Evolutionary conservation across 208 protist species (phyloP).

Genomic region (Hexamita inflata): DNA sequence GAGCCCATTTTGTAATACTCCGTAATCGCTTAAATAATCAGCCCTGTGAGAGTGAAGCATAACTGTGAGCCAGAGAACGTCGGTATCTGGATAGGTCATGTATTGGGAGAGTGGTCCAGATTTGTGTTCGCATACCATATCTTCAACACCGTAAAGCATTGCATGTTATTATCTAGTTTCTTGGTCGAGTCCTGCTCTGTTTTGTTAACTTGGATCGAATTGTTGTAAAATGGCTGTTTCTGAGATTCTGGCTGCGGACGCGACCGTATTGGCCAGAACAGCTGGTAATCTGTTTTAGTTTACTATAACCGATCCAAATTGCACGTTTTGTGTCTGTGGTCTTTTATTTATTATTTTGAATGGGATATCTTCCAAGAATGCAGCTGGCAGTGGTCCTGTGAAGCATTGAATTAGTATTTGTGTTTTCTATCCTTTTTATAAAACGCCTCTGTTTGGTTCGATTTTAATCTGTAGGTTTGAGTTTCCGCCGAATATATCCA

Average conservation of each 20-base stretch:
- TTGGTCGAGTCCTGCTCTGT: conserved; percentile 6
- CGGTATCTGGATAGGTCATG: not conserved
- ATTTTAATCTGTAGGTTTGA: not conserved
- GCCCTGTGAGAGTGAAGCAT: conserved; percentile 2
- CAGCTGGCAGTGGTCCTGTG: not conserved
- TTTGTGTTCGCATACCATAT: not conserved
- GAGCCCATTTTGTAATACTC: not conserved
- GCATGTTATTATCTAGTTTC: not conserved
- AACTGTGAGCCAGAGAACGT: conserved; percentile 16
- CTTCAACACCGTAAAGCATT: conserved; percentile 11
- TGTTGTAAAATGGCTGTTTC: not conserved
- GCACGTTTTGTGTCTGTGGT: too few relatives aligned
- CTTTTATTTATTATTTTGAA: not conserved
- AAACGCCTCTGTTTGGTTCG: not conserved
- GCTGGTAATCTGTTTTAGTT: not conserved
- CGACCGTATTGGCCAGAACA: conserved; percentile 1
- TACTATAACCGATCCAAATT: too few relatives aligned
- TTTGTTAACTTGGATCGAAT: not conserved
- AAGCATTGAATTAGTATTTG: not conserved
- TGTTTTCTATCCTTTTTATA: not conserved
- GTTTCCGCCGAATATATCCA: not conserved
- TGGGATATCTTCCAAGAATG: conserved; percentile 1
- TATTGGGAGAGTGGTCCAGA: conserved; percentile 6
- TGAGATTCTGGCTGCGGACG: not conserved
- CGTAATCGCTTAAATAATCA: not conserved